Evolutionary conservation across 2,329 filamentous ascomycete species (phyloP), one percentile per base, ranked within the genome.

Genomic region (Ophiostoma pallidulum): DNA sequence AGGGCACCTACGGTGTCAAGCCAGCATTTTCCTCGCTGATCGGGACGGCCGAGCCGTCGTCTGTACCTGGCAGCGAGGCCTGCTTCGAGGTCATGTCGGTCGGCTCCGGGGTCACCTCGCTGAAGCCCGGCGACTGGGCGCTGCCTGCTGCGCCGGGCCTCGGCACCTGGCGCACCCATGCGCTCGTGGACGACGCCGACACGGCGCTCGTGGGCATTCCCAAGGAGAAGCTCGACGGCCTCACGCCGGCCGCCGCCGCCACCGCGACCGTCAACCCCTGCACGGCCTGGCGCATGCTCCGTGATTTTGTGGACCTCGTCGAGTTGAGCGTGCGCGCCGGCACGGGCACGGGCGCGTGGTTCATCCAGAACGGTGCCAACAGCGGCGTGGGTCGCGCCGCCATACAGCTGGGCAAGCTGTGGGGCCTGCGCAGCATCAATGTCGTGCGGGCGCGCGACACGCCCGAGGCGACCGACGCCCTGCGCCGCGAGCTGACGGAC

Each of bases 291-390:
- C 80, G 90, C 47, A 94, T 98, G 82, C 75, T 98, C 50, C 80
- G 81, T 48, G 86, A 91, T 62, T 96, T 91, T 60, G 80, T 66
- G 45, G 68, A 70, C 50, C 64, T 68, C 45, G 63, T 70, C 10
- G 67, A 65, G 2, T 55, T 75, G 41, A 69, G 68, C 47, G 71
- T 75, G 60, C 59, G 60, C 8, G 61, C 67, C 10, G 71, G 69
- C 42, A 72, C 71, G 49, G 70, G 86, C 48, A 81, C 90, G 49
- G 86, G 90, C 47, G 84, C 94, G 48, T 98, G 91, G 90, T 87
- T 96, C 61, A 81, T 98, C 40, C 92, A 98, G 67, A 98, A 98
- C 63, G 92, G 91, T 8, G 92, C 91, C 33, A 98, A 98, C 66
- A 88, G 82, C 36, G 92, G 89, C 10, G 92, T 98, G 14, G 92